These are phyloP conservation scores for Coemansia sp. DNA, from an alignment of 192 early-diverging fungal genomes.

Conservation along the genomic window DNA sequence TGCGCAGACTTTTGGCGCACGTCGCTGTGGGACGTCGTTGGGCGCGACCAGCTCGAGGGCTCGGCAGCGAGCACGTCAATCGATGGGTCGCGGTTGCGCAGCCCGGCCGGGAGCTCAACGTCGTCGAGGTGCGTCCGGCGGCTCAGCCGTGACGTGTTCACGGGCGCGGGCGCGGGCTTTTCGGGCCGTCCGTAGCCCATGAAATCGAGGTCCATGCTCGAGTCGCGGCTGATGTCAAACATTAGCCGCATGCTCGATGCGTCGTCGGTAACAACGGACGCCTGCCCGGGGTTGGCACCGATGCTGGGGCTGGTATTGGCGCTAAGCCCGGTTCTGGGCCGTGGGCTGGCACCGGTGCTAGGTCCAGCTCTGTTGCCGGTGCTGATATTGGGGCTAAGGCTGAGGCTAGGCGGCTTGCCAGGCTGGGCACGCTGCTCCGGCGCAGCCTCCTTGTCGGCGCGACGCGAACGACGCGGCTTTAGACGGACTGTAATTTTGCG, in stretches of 20 bases:
- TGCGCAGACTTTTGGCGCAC: constrained; percentile 27
- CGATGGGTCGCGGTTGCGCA: constrained; percentile 33
- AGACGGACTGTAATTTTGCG: constrained; percentile 32
- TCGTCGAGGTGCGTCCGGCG: constrained; percentile 40
- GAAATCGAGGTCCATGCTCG: constrained; percentile 25
- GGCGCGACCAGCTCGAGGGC: constrained; percentile 31
- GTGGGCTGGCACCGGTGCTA: neutral
- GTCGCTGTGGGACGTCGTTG: constrained; percentile 29
- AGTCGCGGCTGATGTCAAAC: constrained; percentile 29
- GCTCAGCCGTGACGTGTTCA: constrained; percentile 9
- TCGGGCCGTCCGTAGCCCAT: constrained; percentile 3
- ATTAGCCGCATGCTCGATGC: constrained; percentile 25
- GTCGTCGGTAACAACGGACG: constrained; percentile 5
- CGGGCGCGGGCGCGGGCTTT: neutral
- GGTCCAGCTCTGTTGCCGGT: neutral
- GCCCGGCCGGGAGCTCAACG: constrained; percentile 30
- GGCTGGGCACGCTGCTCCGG: neutral
- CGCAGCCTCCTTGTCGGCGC: neutral
- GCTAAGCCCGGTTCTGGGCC: neutral
- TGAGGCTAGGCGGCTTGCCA: neutral
- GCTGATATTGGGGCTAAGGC: neutral
- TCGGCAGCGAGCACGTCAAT: neutral
- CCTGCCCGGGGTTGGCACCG: constrained; percentile 4
- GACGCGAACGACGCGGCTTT: constrained; percentile 16
- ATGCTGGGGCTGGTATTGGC: constrained; percentile 5